Percentiles rank a stretch among this genome's conserved stretches.
phyloP scores from a whole-genome alignment of 2,329 filamentous ascomycete species.

The Nemania serpens region DNA sequence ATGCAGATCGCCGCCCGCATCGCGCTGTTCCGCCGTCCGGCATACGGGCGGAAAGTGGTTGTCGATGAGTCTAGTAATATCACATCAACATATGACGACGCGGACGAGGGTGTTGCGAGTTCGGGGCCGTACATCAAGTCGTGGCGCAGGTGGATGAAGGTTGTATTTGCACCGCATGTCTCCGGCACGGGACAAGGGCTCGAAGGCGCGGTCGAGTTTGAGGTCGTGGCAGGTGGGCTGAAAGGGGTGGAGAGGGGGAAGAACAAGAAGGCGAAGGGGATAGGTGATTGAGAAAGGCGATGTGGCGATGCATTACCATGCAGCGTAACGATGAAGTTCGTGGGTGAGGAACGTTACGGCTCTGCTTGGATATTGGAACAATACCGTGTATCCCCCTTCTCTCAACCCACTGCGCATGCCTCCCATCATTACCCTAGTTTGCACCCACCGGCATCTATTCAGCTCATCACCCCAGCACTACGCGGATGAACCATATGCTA shows the following conservation, averaged over 20 bases:
- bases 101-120: conserved; percentile 46
- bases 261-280: conserved; percentile 25
- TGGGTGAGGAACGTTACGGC: neutral
- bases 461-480: too few species aligned
- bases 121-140: conserved; percentile 52
- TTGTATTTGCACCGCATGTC: conserved; percentile 86
- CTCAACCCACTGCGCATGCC: too few species aligned
- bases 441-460: too few species aligned
- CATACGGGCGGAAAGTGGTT: conserved; percentile 35
- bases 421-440: too few species aligned
- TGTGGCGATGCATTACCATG: too few species aligned
- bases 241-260: conserved; percentile 41
- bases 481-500: too few species aligned
- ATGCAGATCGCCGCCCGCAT: conserved; percentile 86
- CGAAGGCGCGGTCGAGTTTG: conserved; percentile 68
- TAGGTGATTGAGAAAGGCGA: neutral
- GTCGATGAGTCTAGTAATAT: conserved; percentile 36
- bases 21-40: conserved; percentile 74
- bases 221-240: conserved; percentile 72
- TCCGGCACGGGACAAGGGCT: conserved; percentile 55
- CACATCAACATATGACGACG: conserved; percentile 31
- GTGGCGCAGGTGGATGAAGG: conserved; percentile 80
- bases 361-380: too few species aligned
- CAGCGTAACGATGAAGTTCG: neutral
- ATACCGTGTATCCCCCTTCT: too few species aligned